A percentile compares a stretch with the other conserved stretches of the same genome.
Conservation (phyloP, 768 basidiomycete species). For the Termitomyces sp. region DNA sequence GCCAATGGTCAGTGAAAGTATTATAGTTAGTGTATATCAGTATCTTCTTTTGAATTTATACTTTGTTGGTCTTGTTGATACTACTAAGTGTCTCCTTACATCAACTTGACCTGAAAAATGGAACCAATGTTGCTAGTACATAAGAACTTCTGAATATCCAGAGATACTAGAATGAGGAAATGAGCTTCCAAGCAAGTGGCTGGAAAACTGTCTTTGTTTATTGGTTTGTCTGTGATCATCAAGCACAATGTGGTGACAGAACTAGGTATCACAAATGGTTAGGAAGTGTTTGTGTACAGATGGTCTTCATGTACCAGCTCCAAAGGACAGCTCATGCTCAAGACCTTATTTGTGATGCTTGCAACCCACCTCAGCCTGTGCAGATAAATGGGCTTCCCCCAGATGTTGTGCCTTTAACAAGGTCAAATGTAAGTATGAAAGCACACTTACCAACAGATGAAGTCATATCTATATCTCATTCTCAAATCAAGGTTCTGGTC, state of each 20-base stretch:
- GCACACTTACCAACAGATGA: too few species aligned
- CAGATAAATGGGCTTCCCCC: slow-evolving; percentile 20
- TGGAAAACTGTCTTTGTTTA: background rate
- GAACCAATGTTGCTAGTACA: too few species aligned
- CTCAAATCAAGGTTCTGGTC: too few species aligned
- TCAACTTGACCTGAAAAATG: too few species aligned
- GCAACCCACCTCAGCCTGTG: slow-evolving; percentile 19
- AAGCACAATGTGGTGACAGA: background rate
- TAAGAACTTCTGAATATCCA: too few species aligned
- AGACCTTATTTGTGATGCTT: slow-evolving; percentile 26
- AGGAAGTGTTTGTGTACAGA: slow-evolving; percentile 21
- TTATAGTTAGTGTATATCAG: too few species aligned
- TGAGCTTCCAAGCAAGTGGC: background rate
- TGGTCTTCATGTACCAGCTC: slow-evolving; percentile 4
- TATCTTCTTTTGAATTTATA: too few species aligned
- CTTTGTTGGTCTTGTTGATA: too few species aligned
- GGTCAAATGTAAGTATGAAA: background rate
- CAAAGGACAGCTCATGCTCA: slow-evolving; percentile 15
- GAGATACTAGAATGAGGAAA: too few species aligned
- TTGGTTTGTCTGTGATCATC: background rate
- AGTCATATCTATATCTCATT: too few species aligned
- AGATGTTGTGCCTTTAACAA: slow-evolving; percentile 24
- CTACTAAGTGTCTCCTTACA: too few species aligned
- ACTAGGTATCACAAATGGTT: slow-evolving; percentile 31
- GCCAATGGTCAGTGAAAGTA: too few species aligned